These are phyloP conservation scores for Monosporascus sp. DNA, from an alignment of 2,329 filamentous ascomycete genomes.

Conservation along the genomic window DNA sequence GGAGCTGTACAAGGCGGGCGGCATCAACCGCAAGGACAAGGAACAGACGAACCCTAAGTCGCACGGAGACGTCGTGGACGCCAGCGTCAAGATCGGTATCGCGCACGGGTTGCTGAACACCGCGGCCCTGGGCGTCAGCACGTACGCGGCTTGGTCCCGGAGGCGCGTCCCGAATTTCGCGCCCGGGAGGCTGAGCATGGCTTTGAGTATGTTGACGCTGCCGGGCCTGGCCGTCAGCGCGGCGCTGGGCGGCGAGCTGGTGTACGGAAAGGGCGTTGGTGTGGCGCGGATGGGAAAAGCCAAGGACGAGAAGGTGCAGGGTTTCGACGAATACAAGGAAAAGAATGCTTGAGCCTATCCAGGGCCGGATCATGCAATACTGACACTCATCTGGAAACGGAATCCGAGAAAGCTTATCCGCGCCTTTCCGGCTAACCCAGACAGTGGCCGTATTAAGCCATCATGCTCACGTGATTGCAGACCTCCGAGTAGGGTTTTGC, in stretches of 20 bases:
- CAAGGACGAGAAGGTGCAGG: neutral
- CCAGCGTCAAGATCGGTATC: neutral
- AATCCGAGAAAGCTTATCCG: too few species aligned
- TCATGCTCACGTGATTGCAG: too few species aligned
- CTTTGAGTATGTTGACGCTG: neutral
- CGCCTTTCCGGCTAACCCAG: too few species aligned
- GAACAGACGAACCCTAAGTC: slow-evolving; percentile 1
- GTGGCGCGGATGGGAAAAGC: neutral
- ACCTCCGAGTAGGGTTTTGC: too few species aligned
- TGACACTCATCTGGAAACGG: too few species aligned
- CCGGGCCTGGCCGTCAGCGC: neutral
- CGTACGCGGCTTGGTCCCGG: neutral
- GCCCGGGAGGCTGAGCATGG: neutral
- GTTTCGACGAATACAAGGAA: neutral
- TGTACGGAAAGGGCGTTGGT: neutral
- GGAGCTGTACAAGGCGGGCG: neutral
- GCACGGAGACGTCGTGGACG: neutral
- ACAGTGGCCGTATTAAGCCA: too few species aligned
- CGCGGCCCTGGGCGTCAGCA: neutral
- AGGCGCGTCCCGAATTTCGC: neutral
- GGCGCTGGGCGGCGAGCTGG: neutral
- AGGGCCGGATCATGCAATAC: too few species aligned
- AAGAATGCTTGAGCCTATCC: neutral
- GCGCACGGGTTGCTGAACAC: neutral
- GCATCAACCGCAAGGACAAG: neutral